These are phyloP conservation scores for Austropuccinia psidii DNA, from an alignment of 1,284 basidiomycete genomes.

Conservation along the genomic window DNA sequence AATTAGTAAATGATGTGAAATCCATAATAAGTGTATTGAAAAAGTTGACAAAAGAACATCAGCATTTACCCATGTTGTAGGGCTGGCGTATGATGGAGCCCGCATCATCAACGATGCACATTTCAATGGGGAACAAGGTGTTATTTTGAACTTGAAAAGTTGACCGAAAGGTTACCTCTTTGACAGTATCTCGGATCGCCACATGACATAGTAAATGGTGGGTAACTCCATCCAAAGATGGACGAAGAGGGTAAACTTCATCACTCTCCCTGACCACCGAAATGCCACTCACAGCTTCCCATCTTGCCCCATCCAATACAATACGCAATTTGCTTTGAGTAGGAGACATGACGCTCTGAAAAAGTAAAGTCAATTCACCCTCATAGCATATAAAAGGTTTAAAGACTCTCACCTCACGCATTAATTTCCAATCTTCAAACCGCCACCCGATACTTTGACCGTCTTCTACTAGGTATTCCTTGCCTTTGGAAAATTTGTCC, in stretches of 20 bases:
- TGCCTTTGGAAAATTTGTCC: slow-evolving; percentile 51
- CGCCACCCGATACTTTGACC: slow-evolving; percentile 84
- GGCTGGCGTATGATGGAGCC: slow-evolving; percentile 73
- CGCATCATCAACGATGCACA: slow-evolving; percentile 77
- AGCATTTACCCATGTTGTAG: slow-evolving; percentile 66
- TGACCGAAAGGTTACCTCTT: slow-evolving; percentile 88
- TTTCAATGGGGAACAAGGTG: slow-evolving; percentile 85
- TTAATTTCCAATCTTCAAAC: slow-evolving; percentile 92
- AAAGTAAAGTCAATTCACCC: slow-evolving; percentile 32
- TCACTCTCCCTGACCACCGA: slow-evolving; percentile 93
- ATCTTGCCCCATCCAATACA: slow-evolving; percentile 74
- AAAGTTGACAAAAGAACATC: background rate
- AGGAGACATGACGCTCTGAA: slow-evolving; percentile 68
- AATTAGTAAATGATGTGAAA: too few relatives aligned
- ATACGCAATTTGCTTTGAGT: slow-evolving; percentile 75
- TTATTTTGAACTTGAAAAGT: slow-evolving; percentile 88
- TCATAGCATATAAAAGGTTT: too few relatives aligned
- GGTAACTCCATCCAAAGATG: slow-evolving; percentile 64
- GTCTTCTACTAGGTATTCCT: slow-evolving; percentile 53
- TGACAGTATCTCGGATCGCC: slow-evolving; percentile 83
- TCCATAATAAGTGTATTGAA: too few relatives aligned
- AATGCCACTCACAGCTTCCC: slow-evolving; percentile 82
- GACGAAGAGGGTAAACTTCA: slow-evolving; percentile 75
- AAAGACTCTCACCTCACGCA: slow-evolving; percentile 80
- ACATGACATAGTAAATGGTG: slow-evolving; percentile 86